These are phyloP conservation scores for Lachancea quebecensis DNA, from an alignment of 805 yeast genomes.

Conservation along the genomic window DNA sequence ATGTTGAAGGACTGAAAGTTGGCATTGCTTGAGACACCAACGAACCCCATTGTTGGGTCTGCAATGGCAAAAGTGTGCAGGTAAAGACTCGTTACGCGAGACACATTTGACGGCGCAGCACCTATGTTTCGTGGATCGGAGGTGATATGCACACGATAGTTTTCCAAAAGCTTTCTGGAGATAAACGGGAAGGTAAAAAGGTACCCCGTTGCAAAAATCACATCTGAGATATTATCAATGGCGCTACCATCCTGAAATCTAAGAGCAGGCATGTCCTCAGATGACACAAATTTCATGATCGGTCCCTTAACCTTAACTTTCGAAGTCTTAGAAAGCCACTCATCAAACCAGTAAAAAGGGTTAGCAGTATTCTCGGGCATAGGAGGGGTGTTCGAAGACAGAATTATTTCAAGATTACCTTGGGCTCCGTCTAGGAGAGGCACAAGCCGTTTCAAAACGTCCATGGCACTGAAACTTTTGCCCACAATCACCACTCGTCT, in stretches of 20 bases:
- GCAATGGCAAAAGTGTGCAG: constrained; percentile 40
- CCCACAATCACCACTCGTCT: constrained; percentile 34
- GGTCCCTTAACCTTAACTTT: constrained; percentile 27
- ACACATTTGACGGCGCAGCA: constrained; percentile 14
- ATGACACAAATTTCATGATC: constrained; percentile 23
- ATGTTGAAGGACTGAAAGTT: constrained; percentile 18
- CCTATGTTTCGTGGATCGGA: constrained; percentile 13
- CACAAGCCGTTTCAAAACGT: constrained; percentile 36
- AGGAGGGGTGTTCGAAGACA: constrained; percentile 57
- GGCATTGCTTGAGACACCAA: constrained; percentile 32
- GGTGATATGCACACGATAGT: constrained; percentile 13
- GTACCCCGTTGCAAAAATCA: constrained; percentile 46
- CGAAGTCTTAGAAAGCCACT: constrained; percentile 29
- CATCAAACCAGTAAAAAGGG: constrained; percentile 34
- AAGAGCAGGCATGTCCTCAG: constrained; percentile 16
- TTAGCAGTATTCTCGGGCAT: constrained; percentile 39
- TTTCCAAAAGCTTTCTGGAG: constrained; percentile 10
- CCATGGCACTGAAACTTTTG: constrained; percentile 35
- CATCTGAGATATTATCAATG: constrained; percentile 30
- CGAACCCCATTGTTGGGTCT: constrained; percentile 42
- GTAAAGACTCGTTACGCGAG: constrained; percentile 36
- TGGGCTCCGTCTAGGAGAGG: constrained; percentile 18
- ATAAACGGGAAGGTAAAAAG: constrained; percentile 22
- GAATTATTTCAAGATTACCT: constrained; percentile 36
- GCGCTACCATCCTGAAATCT: constrained; percentile 30